These are phyloP conservation scores for Elsinoe ampelina DNA, from an alignment of 2,329 filamentous ascomycete genomes.

Conservation along the genomic window DNA sequence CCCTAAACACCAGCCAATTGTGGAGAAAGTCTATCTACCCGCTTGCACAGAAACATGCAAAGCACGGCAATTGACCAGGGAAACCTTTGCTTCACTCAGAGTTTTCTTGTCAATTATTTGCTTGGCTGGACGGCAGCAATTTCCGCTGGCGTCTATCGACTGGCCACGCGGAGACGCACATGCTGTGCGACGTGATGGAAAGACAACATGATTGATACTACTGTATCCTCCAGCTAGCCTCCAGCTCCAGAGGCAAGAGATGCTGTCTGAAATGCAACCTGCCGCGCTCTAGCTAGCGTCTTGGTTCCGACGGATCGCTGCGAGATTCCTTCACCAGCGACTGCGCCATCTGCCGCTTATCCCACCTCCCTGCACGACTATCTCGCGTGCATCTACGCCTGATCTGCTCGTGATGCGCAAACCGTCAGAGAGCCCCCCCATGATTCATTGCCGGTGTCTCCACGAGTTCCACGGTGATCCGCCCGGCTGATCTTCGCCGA, in stretches of 20 bases:
- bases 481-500: background rate
- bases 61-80: background rate
- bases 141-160: background rate
- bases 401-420: background rate
- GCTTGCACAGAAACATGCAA: background rate
- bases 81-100: background rate
- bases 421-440: background rate
- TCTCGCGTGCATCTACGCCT: slow-evolving; percentile 8
- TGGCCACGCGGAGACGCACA: background rate
- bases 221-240: no score
- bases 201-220: background rate
- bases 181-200: background rate
- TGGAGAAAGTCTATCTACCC: slow-evolving; percentile 4
- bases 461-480: slow-evolving; percentile 3
- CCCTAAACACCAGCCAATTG: background rate
- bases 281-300: background rate
- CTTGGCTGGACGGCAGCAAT: slow-evolving; percentile 3
- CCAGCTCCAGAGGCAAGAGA: background rate
- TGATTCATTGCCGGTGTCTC: slow-evolving; percentile 4
- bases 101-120: background rate
- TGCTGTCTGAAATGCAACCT: background rate
- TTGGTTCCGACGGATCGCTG: slow-evolving; percentile 1
- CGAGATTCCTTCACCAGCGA: background rate
- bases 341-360: background rate
- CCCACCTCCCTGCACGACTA: background rate